phyloP scores from a whole-genome alignment of 148 eudicot species.

The Nyssa sinensis region DNA sequence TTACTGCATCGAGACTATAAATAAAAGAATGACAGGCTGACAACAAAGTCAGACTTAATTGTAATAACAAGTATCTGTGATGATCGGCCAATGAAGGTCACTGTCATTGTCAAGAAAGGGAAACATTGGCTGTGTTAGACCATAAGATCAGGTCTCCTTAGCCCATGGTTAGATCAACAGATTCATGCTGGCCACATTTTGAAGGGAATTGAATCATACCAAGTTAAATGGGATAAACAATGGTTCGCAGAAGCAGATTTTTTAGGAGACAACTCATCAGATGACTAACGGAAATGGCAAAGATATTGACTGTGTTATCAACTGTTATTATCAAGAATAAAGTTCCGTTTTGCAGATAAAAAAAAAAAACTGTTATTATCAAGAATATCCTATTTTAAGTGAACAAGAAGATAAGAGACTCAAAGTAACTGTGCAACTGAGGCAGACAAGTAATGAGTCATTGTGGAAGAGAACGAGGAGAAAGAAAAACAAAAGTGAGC shows the following conservation, averaged over 20 bases:
- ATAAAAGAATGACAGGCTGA: not conserved
- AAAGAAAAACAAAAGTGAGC: too few species aligned
- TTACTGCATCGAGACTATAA: not conserved
- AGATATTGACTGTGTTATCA: not conserved
- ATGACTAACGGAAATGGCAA: not conserved
- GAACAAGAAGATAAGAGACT: not conserved
- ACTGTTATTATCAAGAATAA: not conserved
- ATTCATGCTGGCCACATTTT: not conserved
- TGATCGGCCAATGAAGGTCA: not conserved
- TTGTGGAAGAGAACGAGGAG: not conserved
- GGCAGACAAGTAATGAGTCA: not conserved
- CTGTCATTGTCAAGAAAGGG: not conserved
- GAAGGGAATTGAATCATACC: not conserved
- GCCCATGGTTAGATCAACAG: not conserved
- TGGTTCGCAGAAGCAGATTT: not conserved
- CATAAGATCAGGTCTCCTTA: not conserved
- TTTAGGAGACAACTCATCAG: not conserved
- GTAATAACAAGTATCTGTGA: not conserved
- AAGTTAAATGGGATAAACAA: not conserved
- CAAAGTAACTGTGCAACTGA: not conserved
- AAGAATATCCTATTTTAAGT: not conserved
- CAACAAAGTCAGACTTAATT: not conserved
- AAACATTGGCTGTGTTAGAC: not conserved
- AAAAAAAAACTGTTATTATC: not conserved
- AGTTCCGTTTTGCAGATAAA: too few species aligned